Base-by-base conservation (phyloP, 306 rosid genomes). In the Rubus idaeus region DNA sequence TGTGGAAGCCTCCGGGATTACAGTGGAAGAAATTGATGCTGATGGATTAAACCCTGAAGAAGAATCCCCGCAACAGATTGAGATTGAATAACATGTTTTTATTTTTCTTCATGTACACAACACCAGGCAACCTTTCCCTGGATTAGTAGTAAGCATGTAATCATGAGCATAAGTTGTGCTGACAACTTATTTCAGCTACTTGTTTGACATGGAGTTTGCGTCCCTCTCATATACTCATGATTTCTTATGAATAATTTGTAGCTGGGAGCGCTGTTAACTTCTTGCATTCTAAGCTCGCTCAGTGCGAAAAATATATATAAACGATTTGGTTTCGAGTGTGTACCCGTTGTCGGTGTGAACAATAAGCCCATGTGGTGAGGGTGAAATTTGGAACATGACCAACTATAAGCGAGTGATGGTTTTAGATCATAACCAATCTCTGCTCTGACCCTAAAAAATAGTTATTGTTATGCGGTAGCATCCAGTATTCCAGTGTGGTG, bases 61-160 rank as follows among this genome's bases (percentile, higher is more conserved):
- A 69, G 91, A 83, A 75, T 83, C 86, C 35, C 96, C 98, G 12
- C 90, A 84, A 63, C 90, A 90, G 89, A 91, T 94, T 80, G 89
- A 86, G 84, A 91, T 94, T 77, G 98, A 94, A 86, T 94, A 81
- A 77, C 47, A 14, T 74, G 21, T 30, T 60, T 67, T 60, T 67
- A 35, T 41, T 3, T 35, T 21, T 1, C 1, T 52, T 53, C n/a
- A 11, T 64, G 41, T 6, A 37, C 35, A 60, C 21, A 42, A 3
- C 21, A 53, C 49, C 39, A 10, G 18, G 35, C 74, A 64, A 14
- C 69, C 12, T 64, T 35, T 66, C 17, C 23, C 44, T 21, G 14
- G 56, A 53, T 73, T 65, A 62, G 56, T 21, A 62, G 56, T 21
- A 41, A 56, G 42, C 50, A 57, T 73, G 77, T 57, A 42, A 57